phyloP scores from a whole-genome alignment of 805 yeast genomes.

The Myxozyma geophila region DNA sequence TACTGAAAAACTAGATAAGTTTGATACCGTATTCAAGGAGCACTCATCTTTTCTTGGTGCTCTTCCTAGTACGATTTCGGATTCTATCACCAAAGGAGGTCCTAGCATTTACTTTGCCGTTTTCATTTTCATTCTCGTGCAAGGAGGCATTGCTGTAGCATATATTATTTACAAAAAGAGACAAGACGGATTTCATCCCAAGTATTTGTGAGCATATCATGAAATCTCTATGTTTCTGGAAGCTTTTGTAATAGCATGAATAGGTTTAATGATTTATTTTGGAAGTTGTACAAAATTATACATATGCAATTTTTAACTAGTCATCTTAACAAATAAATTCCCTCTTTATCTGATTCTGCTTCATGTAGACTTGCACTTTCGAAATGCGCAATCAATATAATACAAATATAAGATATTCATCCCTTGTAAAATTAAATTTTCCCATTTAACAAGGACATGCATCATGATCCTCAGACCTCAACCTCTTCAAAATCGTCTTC shows the following conservation, averaged over 20 bases:
- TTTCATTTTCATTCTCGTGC: conserved; percentile 37
- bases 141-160: conserved; percentile 41
- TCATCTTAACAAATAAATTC: not conserved
- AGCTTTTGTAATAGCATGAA: not conserved
- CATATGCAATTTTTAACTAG: not conserved
- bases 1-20: conserved; percentile 27
- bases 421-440: not conserved
- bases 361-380: not conserved
- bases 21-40: conserved; percentile 38
- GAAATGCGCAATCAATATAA: not conserved
- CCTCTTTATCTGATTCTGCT: not conserved
- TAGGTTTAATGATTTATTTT: not conserved
- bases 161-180: conserved; percentile 42
- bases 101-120: conserved; percentile 41
- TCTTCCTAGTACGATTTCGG: conserved; percentile 39
- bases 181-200: conserved; percentile 31
- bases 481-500: conserved; percentile 40
- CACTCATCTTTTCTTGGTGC: conserved; percentile 41
- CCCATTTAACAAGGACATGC: not conserved
- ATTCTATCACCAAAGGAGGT: conserved; percentile 40
- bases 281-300: not conserved
- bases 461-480: conserved; percentile 1
- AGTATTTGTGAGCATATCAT: conserved; percentile 24
- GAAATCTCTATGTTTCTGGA: not conserved
- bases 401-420: not conserved